Base-by-base conservation (phyloP, 2,329 filamentous ascomycete genomes). In the Sordariomycetes sp. region DNA sequence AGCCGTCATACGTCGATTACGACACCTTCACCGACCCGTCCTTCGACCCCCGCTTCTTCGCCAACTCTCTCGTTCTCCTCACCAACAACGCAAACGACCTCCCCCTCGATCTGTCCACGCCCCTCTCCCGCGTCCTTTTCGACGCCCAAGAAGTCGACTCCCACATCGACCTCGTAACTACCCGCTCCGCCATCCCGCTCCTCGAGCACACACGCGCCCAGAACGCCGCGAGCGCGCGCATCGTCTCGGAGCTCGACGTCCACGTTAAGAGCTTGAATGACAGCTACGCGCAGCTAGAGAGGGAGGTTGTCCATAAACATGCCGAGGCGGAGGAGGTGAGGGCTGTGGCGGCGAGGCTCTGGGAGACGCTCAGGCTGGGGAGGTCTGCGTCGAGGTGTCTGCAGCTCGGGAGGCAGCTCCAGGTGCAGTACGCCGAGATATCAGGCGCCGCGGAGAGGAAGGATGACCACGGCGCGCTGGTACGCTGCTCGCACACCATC, bases 141-240 rank as follows among this genome's bases (percentile, higher is more conserved):
- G 94, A 99, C 71, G 86, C 94, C 2, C 94, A 97, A 68, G 94
- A 97, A 71, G 87, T 99, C 62, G 92, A 97, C 72, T 95, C 91
- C 0, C 90, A 95, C 68, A 96, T 99, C 61, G 90, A 99, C 69
- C 81, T 82, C 3, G 79, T 97, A 48, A 95, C 92, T 6, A 94
- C 90, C 2, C 85, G 87, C 61, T 88, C 86, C 32, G 90, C 94
- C 2, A 74, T 92, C 0, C 88, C 90, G 0, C 77, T 99, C 32
- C 79, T 99, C 22, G 75, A 84, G 34, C 80, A 96, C 69, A 95
- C 91, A 2, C 78, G 84, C 60, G 74, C 81, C 51, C 88, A 94
- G 68, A 87, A 84, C 15, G 78, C 82, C 35, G 84, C 90, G 2
- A 90, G 87, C 62, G 77, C 79, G 55, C 78, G 77, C 56, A 86